These are phyloP conservation scores for Cymbopogon citratus DNA, from an alignment of 176 grass and related monocot species.

Conservation along the genomic window DNA sequence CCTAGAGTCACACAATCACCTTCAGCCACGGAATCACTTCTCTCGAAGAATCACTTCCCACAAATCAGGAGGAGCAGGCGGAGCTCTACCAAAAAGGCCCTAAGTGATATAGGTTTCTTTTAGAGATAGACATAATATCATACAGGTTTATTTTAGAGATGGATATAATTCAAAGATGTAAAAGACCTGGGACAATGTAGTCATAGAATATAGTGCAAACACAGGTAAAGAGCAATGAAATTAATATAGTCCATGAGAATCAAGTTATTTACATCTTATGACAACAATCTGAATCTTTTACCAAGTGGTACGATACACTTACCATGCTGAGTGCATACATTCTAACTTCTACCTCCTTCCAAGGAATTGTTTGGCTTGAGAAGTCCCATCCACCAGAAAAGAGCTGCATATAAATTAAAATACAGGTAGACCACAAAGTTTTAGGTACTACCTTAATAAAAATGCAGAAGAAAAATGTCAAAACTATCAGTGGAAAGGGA, in stretches of 20 bases:
- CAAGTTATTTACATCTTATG: not conserved
- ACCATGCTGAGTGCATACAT: conserved; percentile 92
- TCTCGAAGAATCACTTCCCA: not conserved
- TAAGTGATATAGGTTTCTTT: not conserved
- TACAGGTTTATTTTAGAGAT: not conserved
- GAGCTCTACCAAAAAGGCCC: not conserved
- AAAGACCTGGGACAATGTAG: not conserved
- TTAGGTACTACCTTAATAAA: conserved; percentile 4
- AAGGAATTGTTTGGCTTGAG: conserved; percentile 63
- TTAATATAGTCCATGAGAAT: not conserved
- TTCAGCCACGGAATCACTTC: not conserved
- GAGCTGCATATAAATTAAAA: conserved; percentile 50
- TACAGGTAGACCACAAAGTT: not conserved
- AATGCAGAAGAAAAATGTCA: conserved; percentile 10
- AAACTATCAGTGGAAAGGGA: not conserved
- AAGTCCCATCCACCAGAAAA: conserved; percentile 60
- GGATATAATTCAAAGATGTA: not conserved
- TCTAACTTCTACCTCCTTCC: conserved; percentile 84
- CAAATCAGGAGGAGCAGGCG: not conserved
- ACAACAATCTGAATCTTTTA: not conserved
- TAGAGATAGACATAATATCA: not conserved
- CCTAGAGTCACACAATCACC: not conserved
- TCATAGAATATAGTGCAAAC: not conserved
- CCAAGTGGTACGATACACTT: conserved; percentile 21
- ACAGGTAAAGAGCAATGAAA: not conserved